phyloP scores from a whole-genome alignment of 371 early-diverging fungal species.

The Syncephalastrum sp. region DNA sequence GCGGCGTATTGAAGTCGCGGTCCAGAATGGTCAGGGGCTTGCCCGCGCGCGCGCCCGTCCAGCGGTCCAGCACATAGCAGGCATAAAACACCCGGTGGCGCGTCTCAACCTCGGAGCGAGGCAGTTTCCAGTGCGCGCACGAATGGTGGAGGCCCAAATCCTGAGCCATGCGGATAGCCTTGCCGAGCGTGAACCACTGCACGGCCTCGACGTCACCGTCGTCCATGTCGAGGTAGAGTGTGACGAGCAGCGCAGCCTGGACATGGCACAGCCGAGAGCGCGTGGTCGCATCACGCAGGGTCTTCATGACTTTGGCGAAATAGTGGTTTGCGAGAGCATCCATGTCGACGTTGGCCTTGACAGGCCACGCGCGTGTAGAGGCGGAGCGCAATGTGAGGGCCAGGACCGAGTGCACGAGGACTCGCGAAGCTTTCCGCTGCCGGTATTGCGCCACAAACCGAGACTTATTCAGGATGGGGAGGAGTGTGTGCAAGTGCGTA shows the following conservation, averaged over 20 bases:
- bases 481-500: slow-evolving; percentile 52
- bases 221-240: slow-evolving; percentile 46
- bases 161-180: slow-evolving; percentile 67
- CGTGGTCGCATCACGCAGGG: slow-evolving; percentile 22
- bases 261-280: slow-evolving; percentile 40
- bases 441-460: slow-evolving; percentile 45
- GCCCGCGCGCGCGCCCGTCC: slow-evolving; percentile 49
- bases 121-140: slow-evolving; percentile 50
- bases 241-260: slow-evolving; percentile 43
- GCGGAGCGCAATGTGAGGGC: slow-evolving; percentile 52
- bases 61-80: slow-evolving; percentile 60
- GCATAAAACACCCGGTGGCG: slow-evolving; percentile 66
- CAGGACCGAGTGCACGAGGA: slow-evolving; percentile 48
- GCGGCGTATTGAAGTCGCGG: slow-evolving; percentile 46
- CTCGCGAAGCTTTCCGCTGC: slow-evolving; percentile 26
- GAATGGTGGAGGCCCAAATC: slow-evolving; percentile 70
- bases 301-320: slow-evolving; percentile 38
- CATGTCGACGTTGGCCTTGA: slow-evolving; percentile 29
- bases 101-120: slow-evolving; percentile 53
- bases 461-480: slow-evolving; percentile 57
- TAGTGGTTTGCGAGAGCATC: slow-evolving; percentile 33
- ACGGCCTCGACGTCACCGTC: slow-evolving; percentile 40
- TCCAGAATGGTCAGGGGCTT: slow-evolving; percentile 53
- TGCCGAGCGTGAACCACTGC: slow-evolving; percentile 61
- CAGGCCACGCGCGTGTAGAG: slow-evolving; percentile 15